These are phyloP conservation scores for Trypanosoma cruzi DNA, from an alignment of 208 protist species.

Conservation along the genomic window DNA sequence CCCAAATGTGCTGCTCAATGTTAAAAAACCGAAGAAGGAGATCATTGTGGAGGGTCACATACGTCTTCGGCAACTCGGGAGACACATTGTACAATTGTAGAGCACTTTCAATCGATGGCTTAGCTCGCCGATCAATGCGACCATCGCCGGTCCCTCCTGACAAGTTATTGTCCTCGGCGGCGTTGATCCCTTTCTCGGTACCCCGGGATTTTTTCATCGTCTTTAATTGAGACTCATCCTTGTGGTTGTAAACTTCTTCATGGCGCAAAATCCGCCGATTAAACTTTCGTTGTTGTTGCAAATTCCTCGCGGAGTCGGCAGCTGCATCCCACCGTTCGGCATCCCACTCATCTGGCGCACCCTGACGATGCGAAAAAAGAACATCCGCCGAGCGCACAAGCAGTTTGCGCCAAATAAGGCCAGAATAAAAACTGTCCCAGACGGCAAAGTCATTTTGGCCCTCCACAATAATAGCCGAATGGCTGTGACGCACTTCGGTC, in stretches of 20 bases:
- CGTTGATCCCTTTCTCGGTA: background rate
- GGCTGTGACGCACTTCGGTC: constrained; percentile 56
- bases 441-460: constrained; percentile 67
- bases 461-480: constrained; percentile 60
- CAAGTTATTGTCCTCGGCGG: constrained; percentile 16
- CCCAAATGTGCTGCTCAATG: constrained; percentile 54
- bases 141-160: background rate
- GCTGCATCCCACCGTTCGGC: constrained; percentile 47
- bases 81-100: constrained; percentile 46
- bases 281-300: constrained; percentile 39
- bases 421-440: constrained; percentile 57
- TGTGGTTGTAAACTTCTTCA: constrained; percentile 54
- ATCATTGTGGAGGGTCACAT: constrained; percentile 59
- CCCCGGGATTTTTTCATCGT: constrained; percentile 12
- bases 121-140: constrained; percentile 10
- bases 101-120: constrained; percentile 33
- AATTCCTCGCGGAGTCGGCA: constrained; percentile 33
- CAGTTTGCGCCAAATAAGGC: constrained; percentile 59
- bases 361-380: constrained; percentile 32
- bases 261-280: constrained; percentile 47
- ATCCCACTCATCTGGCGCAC: constrained; percentile 21
- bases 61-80: constrained; percentile 41
- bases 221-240: constrained; percentile 32
- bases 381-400: constrained; percentile 50
- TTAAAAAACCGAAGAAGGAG: constrained; percentile 68